Evolutionary conservation across 2,329 filamentous ascomycete species (phyloP).

Genomic region (Zymoseptoria brevis): DNA sequence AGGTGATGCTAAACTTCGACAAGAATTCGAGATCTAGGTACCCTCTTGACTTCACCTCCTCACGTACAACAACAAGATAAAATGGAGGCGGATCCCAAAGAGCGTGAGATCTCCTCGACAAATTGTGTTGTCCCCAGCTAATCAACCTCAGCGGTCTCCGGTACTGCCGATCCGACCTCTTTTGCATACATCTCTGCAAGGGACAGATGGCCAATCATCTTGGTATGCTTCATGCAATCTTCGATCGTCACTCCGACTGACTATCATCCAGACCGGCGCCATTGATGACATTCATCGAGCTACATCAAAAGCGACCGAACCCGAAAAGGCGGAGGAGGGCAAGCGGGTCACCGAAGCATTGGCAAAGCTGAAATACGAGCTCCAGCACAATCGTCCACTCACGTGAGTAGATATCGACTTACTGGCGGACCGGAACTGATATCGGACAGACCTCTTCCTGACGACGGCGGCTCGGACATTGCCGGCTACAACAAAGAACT

Average conservation of each 20-base stretch:
- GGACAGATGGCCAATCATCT: constrained; percentile 86
- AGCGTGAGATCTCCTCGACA: not conserved
- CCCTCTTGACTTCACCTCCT: not conserved
- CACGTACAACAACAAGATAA: not conserved
- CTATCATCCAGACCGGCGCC: constrained; percentile 62
- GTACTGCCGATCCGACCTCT: constrained; percentile 72
- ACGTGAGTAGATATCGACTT: constrained; percentile 47
- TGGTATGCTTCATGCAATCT: constrained; percentile 48
- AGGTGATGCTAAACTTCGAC: not conserved
- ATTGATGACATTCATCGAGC: constrained; percentile 91
- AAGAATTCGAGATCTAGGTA: not conserved
- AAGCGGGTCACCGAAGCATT: constrained; percentile 77
- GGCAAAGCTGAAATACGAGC: constrained; percentile 81
- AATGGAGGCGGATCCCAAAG: not conserved
- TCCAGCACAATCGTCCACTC: constrained; percentile 78
- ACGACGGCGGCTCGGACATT: constrained; percentile 72
- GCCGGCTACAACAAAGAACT: constrained; percentile 80
- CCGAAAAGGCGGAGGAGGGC: constrained; percentile 65
- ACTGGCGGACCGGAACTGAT: not conserved
- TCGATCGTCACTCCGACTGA: constrained; percentile 5
- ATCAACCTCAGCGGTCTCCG: constrained; percentile 55
- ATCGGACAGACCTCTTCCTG: constrained; percentile 55
- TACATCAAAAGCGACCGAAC: constrained; percentile 50
- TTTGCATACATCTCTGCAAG: constrained; percentile 81
- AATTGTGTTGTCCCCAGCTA: constrained; percentile 1